A percentile compares a stretch with the other conserved stretches of the same genome.
Conservation (phyloP, 495 filamentous ascomycete species). For the Aspergillus kassunensis region DNA sequence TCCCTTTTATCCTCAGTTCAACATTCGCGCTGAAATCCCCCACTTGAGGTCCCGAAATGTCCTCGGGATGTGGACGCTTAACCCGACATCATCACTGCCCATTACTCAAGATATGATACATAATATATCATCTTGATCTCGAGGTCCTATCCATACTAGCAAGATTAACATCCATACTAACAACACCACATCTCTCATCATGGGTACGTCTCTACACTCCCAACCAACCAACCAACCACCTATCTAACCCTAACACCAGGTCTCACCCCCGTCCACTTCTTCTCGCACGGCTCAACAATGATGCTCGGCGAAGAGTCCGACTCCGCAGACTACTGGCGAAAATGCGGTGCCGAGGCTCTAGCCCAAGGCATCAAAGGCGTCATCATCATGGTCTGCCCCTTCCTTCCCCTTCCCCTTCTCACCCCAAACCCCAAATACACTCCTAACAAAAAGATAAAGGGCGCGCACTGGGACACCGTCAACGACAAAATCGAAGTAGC, state of each 20-base stretch:
- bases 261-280: constrained; percentile 57
- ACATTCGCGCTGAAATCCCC: background rate
- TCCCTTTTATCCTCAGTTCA: background rate
- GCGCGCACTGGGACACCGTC: constrained; percentile 56
- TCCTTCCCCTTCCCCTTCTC: background rate
- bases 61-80: constrained; percentile 4
- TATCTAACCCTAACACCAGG: constrained; percentile 4
- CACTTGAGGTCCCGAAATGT: background rate
- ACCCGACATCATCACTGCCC: background rate
- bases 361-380: constrained; percentile 53
- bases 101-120: no score
- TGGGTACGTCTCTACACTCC: background rate
- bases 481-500: constrained; percentile 50
- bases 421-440: background rate
- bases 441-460: constrained; percentile 28
- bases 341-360: constrained; percentile 56
- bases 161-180: no score
- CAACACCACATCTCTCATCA: background rate
- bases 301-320: constrained; percentile 59
- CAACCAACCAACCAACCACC: background rate
- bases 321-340: constrained; percentile 58
- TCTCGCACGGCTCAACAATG: constrained; percentile 66
- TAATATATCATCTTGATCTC: no score
- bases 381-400: constrained; percentile 57
- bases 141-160: no score